Evolutionary conservation across 805 yeast species (phyloP).

Genomic region (Brettanomyces sp.): DNA sequence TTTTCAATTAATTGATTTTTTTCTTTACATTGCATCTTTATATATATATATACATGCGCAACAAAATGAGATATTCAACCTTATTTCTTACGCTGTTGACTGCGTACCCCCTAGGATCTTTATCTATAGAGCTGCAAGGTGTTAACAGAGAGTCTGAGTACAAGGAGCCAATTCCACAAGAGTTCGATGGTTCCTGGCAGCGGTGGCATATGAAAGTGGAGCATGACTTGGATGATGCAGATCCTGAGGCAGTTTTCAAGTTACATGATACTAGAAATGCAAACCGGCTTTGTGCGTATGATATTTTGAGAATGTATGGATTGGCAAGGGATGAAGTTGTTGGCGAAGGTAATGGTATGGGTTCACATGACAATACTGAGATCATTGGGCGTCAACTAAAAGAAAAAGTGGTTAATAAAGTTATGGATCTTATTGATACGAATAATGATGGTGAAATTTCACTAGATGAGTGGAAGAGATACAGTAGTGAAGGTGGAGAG

Average conservation of each 20-base stretch:
- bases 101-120: background rate
- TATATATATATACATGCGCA: too few relatives aligned
- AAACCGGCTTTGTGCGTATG: constrained; percentile 47
- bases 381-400: constrained; percentile 46
- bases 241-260: constrained; percentile 66
- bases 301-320: constrained; percentile 78
- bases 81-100: background rate
- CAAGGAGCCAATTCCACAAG: constrained; percentile 38
- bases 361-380: constrained; percentile 60
- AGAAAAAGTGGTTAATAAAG: constrained; percentile 42
- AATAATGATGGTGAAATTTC: constrained; percentile 58
- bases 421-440: constrained; percentile 54
- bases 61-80: too few relatives aligned
- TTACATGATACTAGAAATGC: constrained; percentile 64
- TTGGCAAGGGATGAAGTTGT: constrained; percentile 59
- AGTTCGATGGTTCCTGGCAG: constrained; percentile 55
- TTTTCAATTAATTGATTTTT: background rate
- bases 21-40: background rate
- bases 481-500: constrained; percentile 50
- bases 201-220: constrained; percentile 88
- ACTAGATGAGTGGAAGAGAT: constrained; percentile 61
- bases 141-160: constrained; percentile 16
- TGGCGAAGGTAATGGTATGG: constrained; percentile 89
- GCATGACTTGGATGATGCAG: constrained; percentile 69
- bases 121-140: background rate